Conservation (phyloP, 331 rosid species). For the Dryas integrifolia region DNA sequence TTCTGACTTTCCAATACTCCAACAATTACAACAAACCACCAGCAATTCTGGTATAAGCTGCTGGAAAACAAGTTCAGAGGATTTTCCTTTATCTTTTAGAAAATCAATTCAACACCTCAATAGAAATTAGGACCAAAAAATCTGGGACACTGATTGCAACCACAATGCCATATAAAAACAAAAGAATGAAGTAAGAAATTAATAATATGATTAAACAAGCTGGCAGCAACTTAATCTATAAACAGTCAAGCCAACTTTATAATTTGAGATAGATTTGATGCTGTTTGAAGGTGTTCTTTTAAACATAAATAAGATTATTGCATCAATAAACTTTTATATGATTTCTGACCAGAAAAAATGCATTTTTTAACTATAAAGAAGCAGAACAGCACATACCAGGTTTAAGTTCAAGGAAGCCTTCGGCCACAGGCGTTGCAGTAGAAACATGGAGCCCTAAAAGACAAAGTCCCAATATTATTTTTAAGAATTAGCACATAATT, state of each 20-base stretch:
- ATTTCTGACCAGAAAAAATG: background rate
- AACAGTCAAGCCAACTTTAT: background rate
- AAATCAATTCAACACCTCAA: background rate
- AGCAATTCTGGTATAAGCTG: background rate
- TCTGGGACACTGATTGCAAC: background rate
- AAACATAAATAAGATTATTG: background rate
- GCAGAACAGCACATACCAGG: conserved; percentile 10
- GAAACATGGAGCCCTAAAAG: conserved; percentile 21
- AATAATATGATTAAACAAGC: background rate
- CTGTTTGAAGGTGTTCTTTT: background rate
- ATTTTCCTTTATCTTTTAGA: background rate
- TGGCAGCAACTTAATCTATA: background rate
- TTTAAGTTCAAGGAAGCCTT: conserved; percentile 11
- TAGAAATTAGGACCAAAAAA: background rate
- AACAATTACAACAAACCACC: background rate
- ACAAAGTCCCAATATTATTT: conserved; percentile 5
- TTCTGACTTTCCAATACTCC: conserved; percentile 1
- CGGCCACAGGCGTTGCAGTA: conserved; percentile 10
- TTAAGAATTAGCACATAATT: background rate
- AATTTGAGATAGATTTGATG: background rate
- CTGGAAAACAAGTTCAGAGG: background rate
- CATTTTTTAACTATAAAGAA: background rate
- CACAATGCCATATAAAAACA: background rate
- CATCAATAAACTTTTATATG: background rate
- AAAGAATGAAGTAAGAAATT: background rate